Evolutionary conservation across 108 stramenopile genomes (phyloP).

Genomic region (Schizochytrium sp.): DNA sequence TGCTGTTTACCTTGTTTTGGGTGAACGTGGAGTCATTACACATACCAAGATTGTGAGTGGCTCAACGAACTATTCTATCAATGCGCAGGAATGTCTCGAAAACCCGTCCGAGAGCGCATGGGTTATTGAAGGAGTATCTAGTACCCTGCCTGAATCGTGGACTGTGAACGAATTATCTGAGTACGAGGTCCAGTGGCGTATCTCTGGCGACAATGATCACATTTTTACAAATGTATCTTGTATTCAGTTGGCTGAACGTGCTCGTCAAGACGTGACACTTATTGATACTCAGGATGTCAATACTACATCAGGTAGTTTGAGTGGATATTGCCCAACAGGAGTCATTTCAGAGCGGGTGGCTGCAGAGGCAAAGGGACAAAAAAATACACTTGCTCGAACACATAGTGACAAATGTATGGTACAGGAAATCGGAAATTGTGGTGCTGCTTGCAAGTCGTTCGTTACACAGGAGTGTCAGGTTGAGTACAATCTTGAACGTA

Average conservation of each 20-base stretch:
- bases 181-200: neutral
- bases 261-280: neutral
- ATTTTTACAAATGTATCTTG: neutral
- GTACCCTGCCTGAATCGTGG: neutral
- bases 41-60: neutral
- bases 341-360: neutral
- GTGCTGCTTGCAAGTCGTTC: neutral
- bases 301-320: neutral
- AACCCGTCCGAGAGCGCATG: neutral
- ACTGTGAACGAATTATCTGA: neutral
- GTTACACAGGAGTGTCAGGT: slow-evolving; percentile 36
- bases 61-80: neutral
- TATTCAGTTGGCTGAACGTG: neutral
- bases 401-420: neutral
- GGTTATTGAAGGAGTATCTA: neutral
- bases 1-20: neutral
- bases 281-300: neutral
- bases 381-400: neutral
- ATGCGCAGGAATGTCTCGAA: neutral
- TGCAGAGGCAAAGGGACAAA: slow-evolving; percentile 12
- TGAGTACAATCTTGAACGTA: slow-evolving; percentile 20
- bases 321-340: neutral
- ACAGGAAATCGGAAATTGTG: neutral
- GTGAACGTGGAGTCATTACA: slow-evolving; percentile 15
- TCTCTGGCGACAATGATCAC: neutral